These are phyloP conservation scores for Fistulina hepatica DNA, from an alignment of 1,284 basidiomycete genomes.

Conservation along the genomic window DNA sequence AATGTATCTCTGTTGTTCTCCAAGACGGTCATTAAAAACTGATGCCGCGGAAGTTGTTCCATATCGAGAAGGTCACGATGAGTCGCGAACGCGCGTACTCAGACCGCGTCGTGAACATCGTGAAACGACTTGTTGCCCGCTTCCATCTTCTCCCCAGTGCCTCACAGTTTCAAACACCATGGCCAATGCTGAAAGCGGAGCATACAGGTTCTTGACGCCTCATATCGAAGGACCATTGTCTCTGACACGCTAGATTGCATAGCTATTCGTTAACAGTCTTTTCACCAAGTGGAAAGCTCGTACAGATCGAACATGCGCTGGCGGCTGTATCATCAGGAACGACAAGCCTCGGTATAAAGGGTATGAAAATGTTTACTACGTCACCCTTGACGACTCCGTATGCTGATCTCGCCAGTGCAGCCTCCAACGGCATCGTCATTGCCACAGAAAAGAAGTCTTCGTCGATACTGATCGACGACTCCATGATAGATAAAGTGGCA, in stretches of 20 bases:
- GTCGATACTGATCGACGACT: slow-evolving; percentile 95
- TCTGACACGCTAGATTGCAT: slow-evolving; percentile 16
- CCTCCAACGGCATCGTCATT: slow-evolving; percentile 97
- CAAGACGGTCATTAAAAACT: no score
- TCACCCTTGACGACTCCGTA: slow-evolving; percentile 12
- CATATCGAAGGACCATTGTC: slow-evolving; percentile 10
- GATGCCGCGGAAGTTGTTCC: no score
- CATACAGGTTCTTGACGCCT: slow-evolving; percentile 51
- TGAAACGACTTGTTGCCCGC: no score
- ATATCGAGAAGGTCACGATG: no score
- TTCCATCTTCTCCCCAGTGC: slow-evolving; percentile 11
- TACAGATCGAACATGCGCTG: slow-evolving; percentile 98
- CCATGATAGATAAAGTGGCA: slow-evolving; percentile 93
- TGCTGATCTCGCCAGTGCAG: slow-evolving; percentile 33
- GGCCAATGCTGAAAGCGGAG: slow-evolving; percentile 68
- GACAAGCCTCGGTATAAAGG: slow-evolving; percentile 97
- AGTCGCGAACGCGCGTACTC: neutral
- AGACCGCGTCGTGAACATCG: neutral
- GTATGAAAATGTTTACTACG: slow-evolving; percentile 41
- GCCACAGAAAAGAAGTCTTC: slow-evolving; percentile 99
- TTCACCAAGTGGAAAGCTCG: slow-evolving; percentile 96
- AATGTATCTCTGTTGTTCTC: no score
- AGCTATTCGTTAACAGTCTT: slow-evolving; percentile 99
- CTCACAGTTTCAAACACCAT: slow-evolving; percentile 28
- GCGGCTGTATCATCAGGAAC: slow-evolving; percentile 96